Evolutionary conservation across 2,329 filamentous ascomycete species (phyloP).

Genomic region (Pyrenochaeta sp.): DNA sequence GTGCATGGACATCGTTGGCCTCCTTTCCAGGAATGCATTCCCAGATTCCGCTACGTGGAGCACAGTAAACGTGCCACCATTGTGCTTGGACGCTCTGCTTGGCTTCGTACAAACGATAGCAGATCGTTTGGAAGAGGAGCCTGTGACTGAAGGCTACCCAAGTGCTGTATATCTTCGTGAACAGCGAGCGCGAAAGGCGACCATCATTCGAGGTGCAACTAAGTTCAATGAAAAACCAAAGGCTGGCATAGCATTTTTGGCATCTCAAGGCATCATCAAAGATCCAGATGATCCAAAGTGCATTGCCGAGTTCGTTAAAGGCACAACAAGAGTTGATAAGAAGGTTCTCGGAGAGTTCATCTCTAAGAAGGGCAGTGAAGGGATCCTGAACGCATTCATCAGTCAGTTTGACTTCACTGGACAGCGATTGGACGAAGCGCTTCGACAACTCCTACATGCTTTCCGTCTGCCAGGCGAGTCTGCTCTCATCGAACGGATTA

Average conservation of each 20-base stretch:
- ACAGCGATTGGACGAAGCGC: slow-evolving; percentile 88
- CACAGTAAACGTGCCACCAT: slow-evolving; percentile 93
- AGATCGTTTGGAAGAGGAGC: slow-evolving; percentile 79
- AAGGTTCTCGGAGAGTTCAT: slow-evolving; percentile 90
- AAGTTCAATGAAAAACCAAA: slow-evolving; percentile 98
- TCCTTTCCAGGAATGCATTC: slow-evolving; percentile 91
- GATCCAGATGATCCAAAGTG: slow-evolving; percentile 76
- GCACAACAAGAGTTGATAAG: slow-evolving; percentile 88
- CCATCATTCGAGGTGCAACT: slow-evolving; percentile 84
- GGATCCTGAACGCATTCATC: slow-evolving; percentile 84
- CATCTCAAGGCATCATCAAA: slow-evolving; percentile 84
- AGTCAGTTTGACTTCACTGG: slow-evolving; percentile 86
- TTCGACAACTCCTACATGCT: slow-evolving; percentile 84
- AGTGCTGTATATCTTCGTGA: slow-evolving; percentile 71
- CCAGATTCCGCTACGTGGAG: slow-evolving; percentile 99
- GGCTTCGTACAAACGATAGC: slow-evolving; percentile 92
- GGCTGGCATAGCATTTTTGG: slow-evolving; percentile 83
- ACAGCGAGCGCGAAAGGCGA: slow-evolving; percentile 80
- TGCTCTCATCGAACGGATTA: slow-evolving; percentile 88
- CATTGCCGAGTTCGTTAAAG: slow-evolving; percentile 86
- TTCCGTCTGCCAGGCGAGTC: slow-evolving; percentile 96
- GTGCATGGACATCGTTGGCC: slow-evolving; percentile 93
- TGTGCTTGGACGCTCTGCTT: slow-evolving; percentile 91
- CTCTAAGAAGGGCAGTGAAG: slow-evolving; percentile 88
- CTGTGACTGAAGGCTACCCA: slow-evolving; percentile 71